phyloP scores from a whole-genome alignment of 139 green algal species.

The Dunaliella sp. region DNA sequence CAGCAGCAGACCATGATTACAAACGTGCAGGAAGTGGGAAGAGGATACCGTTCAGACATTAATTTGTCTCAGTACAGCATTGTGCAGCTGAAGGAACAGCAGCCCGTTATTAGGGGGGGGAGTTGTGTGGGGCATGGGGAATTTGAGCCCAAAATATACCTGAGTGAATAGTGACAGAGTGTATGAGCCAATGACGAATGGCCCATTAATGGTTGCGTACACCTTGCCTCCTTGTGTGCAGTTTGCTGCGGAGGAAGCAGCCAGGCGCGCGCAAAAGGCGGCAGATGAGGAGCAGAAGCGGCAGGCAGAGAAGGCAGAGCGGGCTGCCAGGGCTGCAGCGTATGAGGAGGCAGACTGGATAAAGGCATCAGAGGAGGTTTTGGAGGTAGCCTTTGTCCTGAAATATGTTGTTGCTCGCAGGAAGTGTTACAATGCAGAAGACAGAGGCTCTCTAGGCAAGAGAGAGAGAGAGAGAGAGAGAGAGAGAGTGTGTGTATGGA shows the following conservation, averaged over 20 bases:
- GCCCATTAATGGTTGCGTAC: not conserved
- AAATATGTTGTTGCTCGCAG: no score
- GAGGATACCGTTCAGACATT: no score
- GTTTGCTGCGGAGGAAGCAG: constrained; percentile 50
- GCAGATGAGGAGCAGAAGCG: constrained; percentile 40
- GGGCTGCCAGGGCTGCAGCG: constrained; percentile 37
- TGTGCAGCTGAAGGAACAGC: no score
- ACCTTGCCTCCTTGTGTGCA: not conserved
- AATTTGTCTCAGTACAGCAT: no score
- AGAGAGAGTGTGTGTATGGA: no score
- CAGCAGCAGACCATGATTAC: no score
- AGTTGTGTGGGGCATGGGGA: not conserved
- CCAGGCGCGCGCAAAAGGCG: constrained; percentile 25
- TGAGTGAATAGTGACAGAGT: no score
- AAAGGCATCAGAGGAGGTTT: constrained; percentile 23
- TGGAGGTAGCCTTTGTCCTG: no score
- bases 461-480: no score
- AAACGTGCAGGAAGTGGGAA: no score
- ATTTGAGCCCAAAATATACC: not conserved
- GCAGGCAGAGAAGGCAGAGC: constrained; percentile 43
- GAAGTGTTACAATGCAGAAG: no score
- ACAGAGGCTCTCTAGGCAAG: no score
- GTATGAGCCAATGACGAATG: not conserved
- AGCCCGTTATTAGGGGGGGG: not conserved
- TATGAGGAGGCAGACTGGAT: constrained; percentile 56